These are phyloP conservation scores for Hemileccinum impolitum DNA, from an alignment of 768 basidiomycete species.

Conservation along the genomic window DNA sequence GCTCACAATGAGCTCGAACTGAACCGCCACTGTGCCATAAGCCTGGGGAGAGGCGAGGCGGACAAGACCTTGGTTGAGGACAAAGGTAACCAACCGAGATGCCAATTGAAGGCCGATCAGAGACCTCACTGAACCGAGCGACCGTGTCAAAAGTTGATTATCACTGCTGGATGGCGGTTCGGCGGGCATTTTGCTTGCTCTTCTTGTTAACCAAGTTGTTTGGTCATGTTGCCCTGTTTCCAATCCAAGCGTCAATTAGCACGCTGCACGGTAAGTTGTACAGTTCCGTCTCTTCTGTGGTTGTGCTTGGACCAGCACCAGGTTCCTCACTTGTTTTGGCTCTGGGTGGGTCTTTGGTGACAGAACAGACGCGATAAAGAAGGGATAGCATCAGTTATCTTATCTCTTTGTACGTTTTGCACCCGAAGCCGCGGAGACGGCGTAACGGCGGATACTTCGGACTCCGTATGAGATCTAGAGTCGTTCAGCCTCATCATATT, in stretches of 20 bases:
- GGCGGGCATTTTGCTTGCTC: constrained; percentile 1
- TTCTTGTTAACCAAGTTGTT: background rate
- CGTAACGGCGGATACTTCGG: no score
- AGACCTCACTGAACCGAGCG: constrained; percentile 48
- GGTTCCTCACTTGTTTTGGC: no score
- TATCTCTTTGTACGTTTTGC: background rate
- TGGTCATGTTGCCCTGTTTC: background rate
- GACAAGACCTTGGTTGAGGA: constrained; percentile 83
- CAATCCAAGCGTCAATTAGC: no score
- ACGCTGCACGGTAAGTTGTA: no score
- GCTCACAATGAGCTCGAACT: constrained; percentile 87
- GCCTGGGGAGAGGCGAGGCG: constrained; percentile 80
- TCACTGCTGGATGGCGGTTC: constrained; percentile 1
- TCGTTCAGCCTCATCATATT: no score
- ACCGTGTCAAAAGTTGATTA: constrained; percentile 23
- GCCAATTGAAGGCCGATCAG: constrained; percentile 85
- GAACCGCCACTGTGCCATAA: constrained; percentile 89
- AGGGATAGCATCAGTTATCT: background rate
- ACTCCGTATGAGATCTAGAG: no score
- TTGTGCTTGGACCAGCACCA: no score
- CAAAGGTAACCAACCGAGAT: constrained; percentile 82
- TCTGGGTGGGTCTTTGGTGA: no score
- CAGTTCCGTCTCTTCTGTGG: no score
- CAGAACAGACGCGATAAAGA: no score
- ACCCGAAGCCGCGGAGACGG: no score